A percentile compares a stretch with the other conserved stretches of the same genome.
Conservation (phyloP, 352 stramenopile genomes). For the Achlya hypogyna region DNA sequence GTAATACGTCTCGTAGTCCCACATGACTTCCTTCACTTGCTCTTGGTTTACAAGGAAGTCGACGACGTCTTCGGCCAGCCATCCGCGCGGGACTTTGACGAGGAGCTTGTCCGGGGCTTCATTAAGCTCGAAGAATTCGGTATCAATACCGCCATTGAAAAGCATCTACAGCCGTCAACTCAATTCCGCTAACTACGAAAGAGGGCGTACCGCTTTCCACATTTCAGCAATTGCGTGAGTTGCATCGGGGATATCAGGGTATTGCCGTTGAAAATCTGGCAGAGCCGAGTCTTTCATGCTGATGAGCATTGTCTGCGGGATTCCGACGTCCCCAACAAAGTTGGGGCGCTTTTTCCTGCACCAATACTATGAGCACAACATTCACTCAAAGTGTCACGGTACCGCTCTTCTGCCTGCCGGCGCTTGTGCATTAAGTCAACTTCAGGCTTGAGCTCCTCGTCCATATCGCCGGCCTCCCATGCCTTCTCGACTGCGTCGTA, state of each 20-base stretch:
- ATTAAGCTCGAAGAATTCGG: conserved; percentile 20
- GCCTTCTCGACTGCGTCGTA: conserved; percentile 19
- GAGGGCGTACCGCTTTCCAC: conserved; percentile 12
- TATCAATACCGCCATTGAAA: conserved; percentile 17
- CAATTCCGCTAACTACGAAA: neutral
- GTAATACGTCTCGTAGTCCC: conserved; percentile 21
- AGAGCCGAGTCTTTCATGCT: conserved; percentile 12
- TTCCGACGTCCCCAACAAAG: conserved; percentile 18
- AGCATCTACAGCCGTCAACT: conserved; percentile 1
- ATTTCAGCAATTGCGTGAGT: conserved; percentile 17
- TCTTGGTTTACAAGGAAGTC: conserved; percentile 20
- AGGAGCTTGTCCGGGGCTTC: conserved; percentile 18
- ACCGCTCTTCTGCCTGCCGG: conserved; percentile 12
- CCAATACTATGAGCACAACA: neutral
- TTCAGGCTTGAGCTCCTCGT: conserved; percentile 16
- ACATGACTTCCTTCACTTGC: conserved; percentile 17
- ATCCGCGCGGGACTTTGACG: conserved; percentile 15
- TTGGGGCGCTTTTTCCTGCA: conserved; percentile 16
- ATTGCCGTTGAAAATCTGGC: neutral
- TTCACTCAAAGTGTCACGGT: neutral
- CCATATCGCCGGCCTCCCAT: conserved; percentile 16
- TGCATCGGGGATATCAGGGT: conserved; percentile 7
- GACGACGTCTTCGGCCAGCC: conserved; percentile 19
- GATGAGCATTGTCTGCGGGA: conserved; percentile 17
- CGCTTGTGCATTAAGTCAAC: conserved; percentile 18